A percentile compares a stretch with the other conserved stretches of the same genome.
Evolutionary conservation across 805 yeast species (phyloP).

Genomic region (Pichia cephalocereana): DNA sequence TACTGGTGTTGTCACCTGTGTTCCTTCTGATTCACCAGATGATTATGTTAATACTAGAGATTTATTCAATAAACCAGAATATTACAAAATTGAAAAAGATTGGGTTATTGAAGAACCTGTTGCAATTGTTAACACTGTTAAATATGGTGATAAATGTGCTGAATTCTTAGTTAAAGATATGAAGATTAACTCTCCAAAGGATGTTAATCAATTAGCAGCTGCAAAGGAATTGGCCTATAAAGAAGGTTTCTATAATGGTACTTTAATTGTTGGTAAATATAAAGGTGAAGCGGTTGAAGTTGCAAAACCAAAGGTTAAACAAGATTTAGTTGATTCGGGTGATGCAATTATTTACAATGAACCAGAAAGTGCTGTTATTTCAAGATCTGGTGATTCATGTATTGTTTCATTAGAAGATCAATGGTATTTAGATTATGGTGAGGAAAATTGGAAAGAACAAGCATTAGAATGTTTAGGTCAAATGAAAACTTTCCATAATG

Average conservation of each 20-base stretch:
- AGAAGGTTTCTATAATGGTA: constrained; percentile 93
- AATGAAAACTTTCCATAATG: constrained; percentile 74
- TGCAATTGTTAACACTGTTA: constrained; percentile 69
- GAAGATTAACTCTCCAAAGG: constrained; percentile 94
- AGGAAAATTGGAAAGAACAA: constrained; percentile 73
- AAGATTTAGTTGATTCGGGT: constrained; percentile 67
- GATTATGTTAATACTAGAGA: constrained; percentile 85
- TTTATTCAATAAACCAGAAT: constrained; percentile 81
- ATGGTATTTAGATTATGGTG: constrained; percentile 98
- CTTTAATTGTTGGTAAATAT: constrained; percentile 70
- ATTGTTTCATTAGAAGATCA: constrained; percentile 96
- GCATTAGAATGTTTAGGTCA: constrained; percentile 69
- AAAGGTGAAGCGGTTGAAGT: constrained; percentile 82
- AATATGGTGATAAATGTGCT: constrained; percentile 85
- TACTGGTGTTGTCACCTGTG: constrained; percentile 98
- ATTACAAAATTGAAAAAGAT: constrained; percentile 70
- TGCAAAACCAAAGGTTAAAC: constrained; percentile 82
- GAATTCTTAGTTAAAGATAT: constrained; percentile 72
- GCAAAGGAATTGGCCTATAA: constrained; percentile 95
- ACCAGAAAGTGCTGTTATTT: constrained; percentile 83
- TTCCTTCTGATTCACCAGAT: constrained; percentile 98
- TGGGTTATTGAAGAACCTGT: constrained; percentile 76
- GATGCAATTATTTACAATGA: constrained; percentile 87
- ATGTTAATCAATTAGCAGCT: constrained; percentile 70
- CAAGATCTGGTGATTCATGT: constrained; percentile 96